Conservation (phyloP, 2,329 filamentous ascomycete species). For the Hypoxylon sp. region DNA sequence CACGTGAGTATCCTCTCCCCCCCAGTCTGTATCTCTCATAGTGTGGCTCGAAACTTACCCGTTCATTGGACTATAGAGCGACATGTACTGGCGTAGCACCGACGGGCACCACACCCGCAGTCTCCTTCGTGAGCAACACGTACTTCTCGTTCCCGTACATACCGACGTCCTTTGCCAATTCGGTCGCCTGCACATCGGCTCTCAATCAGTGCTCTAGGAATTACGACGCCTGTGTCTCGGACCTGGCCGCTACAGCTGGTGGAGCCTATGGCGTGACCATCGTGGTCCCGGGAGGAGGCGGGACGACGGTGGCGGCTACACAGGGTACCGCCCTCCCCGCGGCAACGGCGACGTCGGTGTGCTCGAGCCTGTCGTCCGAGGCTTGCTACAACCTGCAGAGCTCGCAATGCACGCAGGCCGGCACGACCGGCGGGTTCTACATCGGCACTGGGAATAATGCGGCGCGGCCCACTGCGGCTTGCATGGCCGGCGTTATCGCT, state of each 20-base stretch:
- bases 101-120: slow-evolving; percentile 52
- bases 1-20: slow-evolving; percentile 57
- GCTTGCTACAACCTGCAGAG: slow-evolving; percentile 63
- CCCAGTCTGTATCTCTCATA: neutral
- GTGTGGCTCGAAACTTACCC: slow-evolving; percentile 19
- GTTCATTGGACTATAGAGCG: slow-evolving; percentile 53
- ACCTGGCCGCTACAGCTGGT: slow-evolving; percentile 58
- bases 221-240: slow-evolving; percentile 65
- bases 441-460: slow-evolving; percentile 48
- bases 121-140: slow-evolving; percentile 67
- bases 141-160: slow-evolving; percentile 73
- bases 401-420: slow-evolving; percentile 55
- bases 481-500: slow-evolving; percentile 49
- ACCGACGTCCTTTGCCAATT: slow-evolving; percentile 64
- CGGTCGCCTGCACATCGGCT: slow-evolving; percentile 65
- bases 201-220: slow-evolving; percentile 65
- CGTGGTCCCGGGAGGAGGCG: slow-evolving; percentile 65
- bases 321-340: slow-evolving; percentile 55
- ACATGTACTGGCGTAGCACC: slow-evolving; percentile 69
- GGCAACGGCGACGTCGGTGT: slow-evolving; percentile 65
- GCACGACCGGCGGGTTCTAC: slow-evolving; percentile 45
- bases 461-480: slow-evolving; percentile 48
- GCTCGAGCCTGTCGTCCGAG: slow-evolving; percentile 65
- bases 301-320: slow-evolving; percentile 63
- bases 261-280: slow-evolving; percentile 66